Evolutionary conservation across 148 eudicot genomes (phyloP).

Genomic region (Fallopia convolvulus): DNA sequence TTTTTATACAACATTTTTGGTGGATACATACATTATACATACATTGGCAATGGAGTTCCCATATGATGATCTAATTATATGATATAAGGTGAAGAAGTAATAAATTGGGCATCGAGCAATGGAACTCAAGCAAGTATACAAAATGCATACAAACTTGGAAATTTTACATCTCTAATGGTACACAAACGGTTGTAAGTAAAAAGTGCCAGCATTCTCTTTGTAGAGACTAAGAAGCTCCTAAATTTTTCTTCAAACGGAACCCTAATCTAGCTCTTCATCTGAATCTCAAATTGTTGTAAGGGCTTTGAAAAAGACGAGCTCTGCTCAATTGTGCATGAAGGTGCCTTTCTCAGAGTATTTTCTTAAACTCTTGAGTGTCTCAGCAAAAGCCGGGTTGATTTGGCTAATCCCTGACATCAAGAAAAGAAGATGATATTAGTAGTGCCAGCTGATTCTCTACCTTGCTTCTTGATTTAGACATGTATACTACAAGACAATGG

Average conservation of each 20-base stretch:
- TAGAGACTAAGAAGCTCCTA: not conserved
- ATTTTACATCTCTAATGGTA: not conserved
- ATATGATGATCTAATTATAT: not conserved
- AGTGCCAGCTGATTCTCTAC: not conserved
- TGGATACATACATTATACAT: no score
- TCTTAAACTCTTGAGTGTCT: not conserved
- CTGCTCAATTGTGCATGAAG: not conserved
- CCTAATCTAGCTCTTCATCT: not conserved
- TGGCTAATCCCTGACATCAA: not conserved
- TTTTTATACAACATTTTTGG: no score
- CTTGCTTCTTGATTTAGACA: not conserved
- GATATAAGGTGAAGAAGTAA: not conserved
- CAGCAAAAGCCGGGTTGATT: not conserved
- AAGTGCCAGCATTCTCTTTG: not conserved
- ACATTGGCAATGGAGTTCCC: not conserved
- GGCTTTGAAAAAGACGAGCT: not conserved
- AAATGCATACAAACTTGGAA: not conserved
- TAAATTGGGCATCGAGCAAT: not conserved
- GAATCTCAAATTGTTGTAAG: not conserved
- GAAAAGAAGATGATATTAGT: not conserved
- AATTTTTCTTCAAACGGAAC: not conserved
- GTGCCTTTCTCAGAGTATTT: not conserved
- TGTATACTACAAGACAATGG: not conserved
- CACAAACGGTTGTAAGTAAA: not conserved
- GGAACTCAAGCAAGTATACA: not conserved